Percentiles rank a stretch among this genome's conserved stretches.
Conservation (phyloP, 2,329 filamentous ascomycete species). For the Cladosporium sp. region DNA sequence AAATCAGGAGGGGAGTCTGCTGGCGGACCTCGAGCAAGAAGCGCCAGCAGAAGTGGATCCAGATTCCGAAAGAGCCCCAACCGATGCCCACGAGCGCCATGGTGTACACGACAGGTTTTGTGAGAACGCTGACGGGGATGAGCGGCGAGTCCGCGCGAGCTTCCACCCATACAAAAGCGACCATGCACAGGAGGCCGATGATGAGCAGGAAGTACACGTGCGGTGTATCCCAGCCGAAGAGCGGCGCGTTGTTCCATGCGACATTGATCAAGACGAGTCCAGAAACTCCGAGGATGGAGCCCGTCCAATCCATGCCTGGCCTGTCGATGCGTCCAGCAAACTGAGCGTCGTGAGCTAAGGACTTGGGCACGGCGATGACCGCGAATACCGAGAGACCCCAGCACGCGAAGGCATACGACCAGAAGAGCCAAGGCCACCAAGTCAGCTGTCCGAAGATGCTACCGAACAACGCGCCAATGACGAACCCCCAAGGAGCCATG, state of each 20-base stretch:
- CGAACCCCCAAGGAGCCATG: constrained; percentile 33
- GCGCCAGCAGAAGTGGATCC: constrained; percentile 31
- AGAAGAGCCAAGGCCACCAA: constrained; percentile 35
- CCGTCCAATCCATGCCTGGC: constrained; percentile 24
- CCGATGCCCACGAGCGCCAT: constrained; percentile 28
- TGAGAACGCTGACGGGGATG: constrained; percentile 25
- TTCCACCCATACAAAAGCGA: constrained; percentile 29
- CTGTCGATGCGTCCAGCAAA: constrained; percentile 14
- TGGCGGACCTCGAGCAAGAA: constrained; percentile 33
- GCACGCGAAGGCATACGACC: constrained; percentile 27
- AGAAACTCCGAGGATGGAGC: constrained; percentile 26
- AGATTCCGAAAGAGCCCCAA: constrained; percentile 34
- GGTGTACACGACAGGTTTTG: constrained; percentile 23
- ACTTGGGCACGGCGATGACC: constrained; percentile 26
- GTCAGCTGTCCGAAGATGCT: constrained; percentile 30
- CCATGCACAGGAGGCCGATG: constrained; percentile 26
- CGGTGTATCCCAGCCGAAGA: constrained; percentile 28
- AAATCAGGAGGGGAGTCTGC: constrained; percentile 29
- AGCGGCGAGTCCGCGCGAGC: constrained; percentile 21
- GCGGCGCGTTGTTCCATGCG: constrained; percentile 31
- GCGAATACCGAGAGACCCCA: constrained; percentile 21
- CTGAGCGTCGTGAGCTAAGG: constrained; percentile 18
- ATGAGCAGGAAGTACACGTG: constrained; percentile 29
- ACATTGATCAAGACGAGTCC: constrained; percentile 32
- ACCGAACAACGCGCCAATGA: constrained; percentile 32